Conservation (phyloP, 139 green algal species). For the Mesostigma viride region DNA sequence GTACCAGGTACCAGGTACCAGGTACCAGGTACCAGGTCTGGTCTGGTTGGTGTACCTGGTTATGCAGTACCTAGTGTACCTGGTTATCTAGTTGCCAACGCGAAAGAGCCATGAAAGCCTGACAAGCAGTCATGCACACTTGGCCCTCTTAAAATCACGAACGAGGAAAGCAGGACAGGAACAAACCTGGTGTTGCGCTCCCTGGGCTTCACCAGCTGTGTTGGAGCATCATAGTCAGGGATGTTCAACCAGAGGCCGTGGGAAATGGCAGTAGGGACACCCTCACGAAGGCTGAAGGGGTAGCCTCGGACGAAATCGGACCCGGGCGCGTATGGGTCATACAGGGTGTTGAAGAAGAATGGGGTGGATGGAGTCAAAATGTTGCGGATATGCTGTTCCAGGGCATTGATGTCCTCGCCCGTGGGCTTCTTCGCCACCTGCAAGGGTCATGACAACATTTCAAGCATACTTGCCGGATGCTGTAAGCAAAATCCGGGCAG, state of each 20-base stretch:
- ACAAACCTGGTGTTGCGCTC: conserved; percentile 73
- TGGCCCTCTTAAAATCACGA: too few species aligned
- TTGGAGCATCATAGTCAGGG: conserved; percentile 93
- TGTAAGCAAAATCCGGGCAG: too few species aligned
- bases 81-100: too few species aligned
- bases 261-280: conserved; percentile 75
- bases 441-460: too few species aligned
- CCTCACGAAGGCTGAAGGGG: conserved; percentile 73
- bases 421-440: conserved; percentile 62
- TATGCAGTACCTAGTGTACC: too few species aligned
- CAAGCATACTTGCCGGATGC: too few species aligned
- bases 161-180: too few species aligned
- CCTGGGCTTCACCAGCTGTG: conserved; percentile 90
- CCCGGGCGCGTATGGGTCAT: conserved; percentile 76
- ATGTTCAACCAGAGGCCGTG: conserved; percentile 96
- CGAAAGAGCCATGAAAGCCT: too few species aligned
- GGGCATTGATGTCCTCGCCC: conserved; percentile 79
- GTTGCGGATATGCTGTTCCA: conserved; percentile 93
- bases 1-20: too few species aligned
- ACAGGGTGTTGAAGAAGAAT: conserved; percentile 97
- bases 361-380: conserved; percentile 79
- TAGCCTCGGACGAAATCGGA: conserved; percentile 77
- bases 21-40: too few species aligned
- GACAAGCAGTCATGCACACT: too few species aligned
- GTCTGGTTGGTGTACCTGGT: too few species aligned